Evolutionary conservation across 305 asterid species (phyloP), one percentile per base, ranked within the genome.

Genomic region (Fraxinus paxiana): DNA sequence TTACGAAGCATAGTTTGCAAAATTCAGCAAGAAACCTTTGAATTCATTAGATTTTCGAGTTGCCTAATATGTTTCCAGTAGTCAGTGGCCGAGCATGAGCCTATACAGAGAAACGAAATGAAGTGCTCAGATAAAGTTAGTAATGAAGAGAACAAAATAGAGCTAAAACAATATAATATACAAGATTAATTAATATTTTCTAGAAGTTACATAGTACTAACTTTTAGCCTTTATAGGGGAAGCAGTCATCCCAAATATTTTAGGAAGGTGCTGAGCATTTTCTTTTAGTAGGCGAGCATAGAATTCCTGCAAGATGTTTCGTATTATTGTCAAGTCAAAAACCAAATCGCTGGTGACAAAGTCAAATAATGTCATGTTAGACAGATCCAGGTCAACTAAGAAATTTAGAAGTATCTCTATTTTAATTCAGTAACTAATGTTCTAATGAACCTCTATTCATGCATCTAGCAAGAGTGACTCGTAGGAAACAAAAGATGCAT

Each of bases 171-270:
- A 22, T 0, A 6, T 15, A 81, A 28, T 15, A 54, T 22, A 9
- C 9, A 77, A 28, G 30, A 15, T 59, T 26, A 79, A 70, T 24
- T 61, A 59, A 75, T 26, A 65, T 75, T 51, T 59, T 59, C 20
- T 22, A 37, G 9, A 70, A 34, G 38, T 75, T 72, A 18, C 2
- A 80, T 48, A 82, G 69, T 34, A 41, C 76, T 15, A 77, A 92
- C 98, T 95, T 91, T 95, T 95, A 20, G 97, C 89, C 87, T 95
- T 95, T 81, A 95, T 92, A 17, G 97, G 98, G 69, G 97, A 93
- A 79, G 98, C 98, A 77, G 98, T 95, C 98, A 93, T 95, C 83
- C 98, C 98, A 77, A 93, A 92, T 72, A 95, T 79, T 90, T 94
- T 88, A 83, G 98, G 98, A 86, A 89, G 95, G 78, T 74, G 75